These are phyloP conservation scores for Articulospora tetracladia DNA, from an alignment of 495 filamentous ascomycete species.

Conservation along the genomic window DNA sequence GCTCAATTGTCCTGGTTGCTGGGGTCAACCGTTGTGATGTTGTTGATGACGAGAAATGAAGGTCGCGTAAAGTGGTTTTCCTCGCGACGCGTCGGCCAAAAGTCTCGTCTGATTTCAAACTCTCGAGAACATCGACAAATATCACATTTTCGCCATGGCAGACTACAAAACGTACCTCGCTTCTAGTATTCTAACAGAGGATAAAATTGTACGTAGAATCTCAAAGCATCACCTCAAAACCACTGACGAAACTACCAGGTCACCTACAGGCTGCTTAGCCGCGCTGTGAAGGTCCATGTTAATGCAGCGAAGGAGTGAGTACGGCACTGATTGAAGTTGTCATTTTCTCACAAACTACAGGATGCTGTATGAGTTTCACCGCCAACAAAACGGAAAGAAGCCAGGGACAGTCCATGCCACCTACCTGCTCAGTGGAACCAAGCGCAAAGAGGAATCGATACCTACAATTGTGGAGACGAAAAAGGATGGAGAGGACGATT, in stretches of 20 bases:
- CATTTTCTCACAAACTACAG: conserved; percentile 37
- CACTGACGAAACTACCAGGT: conserved; percentile 46
- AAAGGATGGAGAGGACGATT: conserved; percentile 60
- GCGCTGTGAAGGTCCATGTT: conserved; percentile 74
- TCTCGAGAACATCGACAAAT: conserved; percentile 14
- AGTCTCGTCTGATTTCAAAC: not conserved
- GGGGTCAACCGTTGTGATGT: not conserved
- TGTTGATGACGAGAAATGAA: not conserved
- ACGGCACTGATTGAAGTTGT: not conserved
- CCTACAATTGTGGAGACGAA: conserved; percentile 26
- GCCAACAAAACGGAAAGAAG: conserved; percentile 70
- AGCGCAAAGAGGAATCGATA: conserved; percentile 21
- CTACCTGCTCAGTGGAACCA: conserved; percentile 73
- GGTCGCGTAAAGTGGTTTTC: conserved; percentile 20
- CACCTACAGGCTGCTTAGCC: conserved; percentile 78
- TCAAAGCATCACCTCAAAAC: conserved; percentile 4
- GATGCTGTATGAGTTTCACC: conserved; percentile 89
- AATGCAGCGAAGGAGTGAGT: conserved; percentile 78
- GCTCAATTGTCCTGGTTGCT: not conserved
- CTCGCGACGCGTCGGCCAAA: conserved; percentile 3
- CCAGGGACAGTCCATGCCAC: conserved; percentile 77
- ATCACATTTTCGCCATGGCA: conserved; percentile 19
- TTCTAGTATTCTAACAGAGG: conserved; percentile 71
- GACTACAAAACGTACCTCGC: conserved; percentile 71
- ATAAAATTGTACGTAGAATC: conserved; percentile 56